phyloP scores from a whole-genome alignment of 306 rosid species.

The Cicer yamashitae region DNA sequence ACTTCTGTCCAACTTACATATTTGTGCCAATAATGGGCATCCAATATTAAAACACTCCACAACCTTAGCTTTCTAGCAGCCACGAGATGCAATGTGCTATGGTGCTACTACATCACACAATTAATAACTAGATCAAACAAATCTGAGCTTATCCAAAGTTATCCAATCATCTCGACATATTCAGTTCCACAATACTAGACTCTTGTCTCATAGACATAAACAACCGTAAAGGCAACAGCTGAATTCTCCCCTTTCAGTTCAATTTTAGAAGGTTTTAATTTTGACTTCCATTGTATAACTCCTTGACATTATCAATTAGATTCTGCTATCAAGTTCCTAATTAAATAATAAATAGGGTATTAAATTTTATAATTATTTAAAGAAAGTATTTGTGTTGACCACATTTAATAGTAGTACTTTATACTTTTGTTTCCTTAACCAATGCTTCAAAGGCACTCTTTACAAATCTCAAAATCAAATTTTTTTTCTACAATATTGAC shows the following conservation, averaged over 20 bases:
- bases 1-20: background rate
- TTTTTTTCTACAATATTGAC: background rate
- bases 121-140: background rate
- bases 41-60: background rate
- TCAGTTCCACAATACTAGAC: background rate
- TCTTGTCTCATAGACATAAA: background rate
- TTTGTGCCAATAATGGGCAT: background rate
- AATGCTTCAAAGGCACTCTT: background rate
- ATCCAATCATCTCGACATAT: conserved; percentile 18
- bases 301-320: background rate
- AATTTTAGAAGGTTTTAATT: conserved; percentile 12
- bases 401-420: background rate
- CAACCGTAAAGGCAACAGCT: background rate
- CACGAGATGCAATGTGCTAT: background rate
- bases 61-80: background rate
- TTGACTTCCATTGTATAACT: conserved; percentile 8
- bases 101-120: background rate
- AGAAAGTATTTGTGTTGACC: background rate
- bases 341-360: background rate
- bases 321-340: background rate
- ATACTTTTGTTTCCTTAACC: conserved; percentile 1
- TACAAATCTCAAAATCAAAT: background rate
- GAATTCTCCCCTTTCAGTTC: conserved; percentile 23
- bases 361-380: conserved; percentile 1
- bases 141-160: conserved; percentile 14